These are phyloP conservation scores for Buxus sempervirens DNA, from an alignment of 164 flowering plant genomes.

Conservation along the genomic window DNA sequence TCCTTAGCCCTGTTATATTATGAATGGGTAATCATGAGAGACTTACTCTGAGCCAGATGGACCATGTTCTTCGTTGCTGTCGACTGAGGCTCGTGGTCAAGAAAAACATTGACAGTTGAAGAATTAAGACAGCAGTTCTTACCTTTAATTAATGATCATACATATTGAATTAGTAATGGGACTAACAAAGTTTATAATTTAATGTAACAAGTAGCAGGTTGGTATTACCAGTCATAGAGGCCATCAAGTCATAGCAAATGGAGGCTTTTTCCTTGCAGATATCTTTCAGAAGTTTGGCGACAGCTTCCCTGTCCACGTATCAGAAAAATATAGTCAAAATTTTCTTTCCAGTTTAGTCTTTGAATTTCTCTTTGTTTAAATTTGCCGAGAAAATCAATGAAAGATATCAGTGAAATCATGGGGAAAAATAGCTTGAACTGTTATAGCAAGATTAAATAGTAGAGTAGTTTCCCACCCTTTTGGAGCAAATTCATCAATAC, in stretches of 20 bases:
- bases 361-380: too few species aligned
- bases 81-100: constrained; percentile 64
- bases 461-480: constrained; percentile 61
- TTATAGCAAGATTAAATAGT: too few species aligned
- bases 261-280: constrained; percentile 46
- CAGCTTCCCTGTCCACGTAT: constrained; percentile 39
- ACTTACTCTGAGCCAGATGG: constrained; percentile 82
- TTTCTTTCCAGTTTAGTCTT: too few species aligned
- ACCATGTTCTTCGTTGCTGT: constrained; percentile 74
- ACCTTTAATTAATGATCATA: constrained; percentile 34
- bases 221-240: constrained; percentile 53
- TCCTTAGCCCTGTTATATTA: not conserved
- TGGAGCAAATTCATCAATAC: constrained; percentile 52
- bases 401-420: too few species aligned
- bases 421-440: too few species aligned
- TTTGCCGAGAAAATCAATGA: too few species aligned
- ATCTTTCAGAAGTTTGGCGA: constrained; percentile 28
- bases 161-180: not conserved
- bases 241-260: constrained; percentile 51
- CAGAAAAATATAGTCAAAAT: not conserved
- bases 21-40: not conserved
- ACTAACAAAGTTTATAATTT: not conserved
- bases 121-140: constrained; percentile 69
- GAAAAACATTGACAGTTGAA: constrained; percentile 40
- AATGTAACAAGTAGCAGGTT: not conserved